phyloP scores from a whole-genome alignment of 2,329 filamentous ascomycete genomes.

The Neurospora sp. region DNA sequence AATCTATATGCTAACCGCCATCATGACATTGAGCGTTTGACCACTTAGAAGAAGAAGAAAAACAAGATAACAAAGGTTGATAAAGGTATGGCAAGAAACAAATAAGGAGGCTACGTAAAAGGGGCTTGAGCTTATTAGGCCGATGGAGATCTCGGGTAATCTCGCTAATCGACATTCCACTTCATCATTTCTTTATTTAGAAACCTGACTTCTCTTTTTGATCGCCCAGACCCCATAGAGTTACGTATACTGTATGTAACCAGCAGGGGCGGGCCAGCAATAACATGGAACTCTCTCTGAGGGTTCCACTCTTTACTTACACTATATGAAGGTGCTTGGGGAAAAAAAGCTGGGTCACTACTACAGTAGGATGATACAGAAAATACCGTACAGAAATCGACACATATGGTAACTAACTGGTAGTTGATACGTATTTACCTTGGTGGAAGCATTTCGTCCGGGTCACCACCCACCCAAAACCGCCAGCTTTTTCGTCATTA shows the following conservation, averaged over 20 bases:
- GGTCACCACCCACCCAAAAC: no score
- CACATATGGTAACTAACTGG: neutral
- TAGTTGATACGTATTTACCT: neutral
- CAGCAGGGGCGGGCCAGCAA: neutral
- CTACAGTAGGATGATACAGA: neutral
- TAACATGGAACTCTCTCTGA: neutral
- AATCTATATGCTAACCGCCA: neutral
- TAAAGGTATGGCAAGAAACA: no score
- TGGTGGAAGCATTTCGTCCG: no score
- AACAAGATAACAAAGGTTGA: neutral
- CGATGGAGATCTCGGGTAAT: neutral
- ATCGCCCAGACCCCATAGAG: neutral
- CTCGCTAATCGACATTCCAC: neutral
- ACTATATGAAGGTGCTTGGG: neutral
- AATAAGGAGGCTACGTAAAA: neutral
- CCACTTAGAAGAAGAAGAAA: neutral
- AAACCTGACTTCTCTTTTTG: neutral
- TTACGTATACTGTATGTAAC: neutral
- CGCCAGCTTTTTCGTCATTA: no score
- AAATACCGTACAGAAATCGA: neutral
- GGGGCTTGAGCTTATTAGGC: neutral
- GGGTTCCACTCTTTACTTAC: neutral
- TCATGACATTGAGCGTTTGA: neutral
- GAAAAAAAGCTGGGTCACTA: neutral
- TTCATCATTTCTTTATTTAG: conserved; percentile 1